Percentiles rank a stretch among this genome's conserved stretches.
phyloP scores from a whole-genome alignment of 2,329 filamentous ascomycete genomes.

The Verticillium klebahnii region DNA sequence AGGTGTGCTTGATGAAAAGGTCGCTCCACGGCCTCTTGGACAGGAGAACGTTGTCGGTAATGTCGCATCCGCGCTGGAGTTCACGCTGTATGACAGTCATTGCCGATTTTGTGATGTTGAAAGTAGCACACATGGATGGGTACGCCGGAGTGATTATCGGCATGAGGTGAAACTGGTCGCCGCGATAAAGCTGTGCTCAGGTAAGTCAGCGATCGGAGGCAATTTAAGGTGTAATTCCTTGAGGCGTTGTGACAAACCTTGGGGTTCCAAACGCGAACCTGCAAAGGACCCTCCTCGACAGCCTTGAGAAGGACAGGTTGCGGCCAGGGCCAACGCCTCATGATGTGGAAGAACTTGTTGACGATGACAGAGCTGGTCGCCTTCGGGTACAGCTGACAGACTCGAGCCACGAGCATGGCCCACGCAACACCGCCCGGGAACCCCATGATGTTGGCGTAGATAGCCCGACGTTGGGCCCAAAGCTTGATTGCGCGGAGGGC shows the following conservation, averaged over 20 bases:
- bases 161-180: constrained; percentile 87
- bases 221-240: not conserved
- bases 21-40: constrained; percentile 80
- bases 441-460: constrained; percentile 94
- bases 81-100: constrained; percentile 81
- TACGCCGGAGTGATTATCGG: constrained; percentile 97
- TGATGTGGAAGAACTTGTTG: constrained; percentile 89
- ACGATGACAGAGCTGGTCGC: constrained; percentile 86
- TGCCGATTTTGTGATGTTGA: constrained; percentile 86
- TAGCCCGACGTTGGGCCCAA: constrained; percentile 88
- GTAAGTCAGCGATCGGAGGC: constrained; percentile 7
- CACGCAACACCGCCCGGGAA: constrained; percentile 96
- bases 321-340: constrained; percentile 90
- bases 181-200: constrained; percentile 60
- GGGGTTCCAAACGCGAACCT: constrained; percentile 91
- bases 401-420: constrained; percentile 94
- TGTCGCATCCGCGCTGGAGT: constrained; percentile 69
- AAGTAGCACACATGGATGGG: constrained; percentile 95
- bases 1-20: constrained; percentile 83
- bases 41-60: constrained; percentile 74
- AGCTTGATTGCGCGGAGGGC: constrained; percentile 91
- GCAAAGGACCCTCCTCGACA: constrained; percentile 76
- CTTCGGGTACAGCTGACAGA: constrained; percentile 94
- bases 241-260: constrained; percentile 47
- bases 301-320: constrained; percentile 86